phyloP scores from a whole-genome alignment of 768 basidiomycete genomes.

The Leucosporidium yakuticum region DNA sequence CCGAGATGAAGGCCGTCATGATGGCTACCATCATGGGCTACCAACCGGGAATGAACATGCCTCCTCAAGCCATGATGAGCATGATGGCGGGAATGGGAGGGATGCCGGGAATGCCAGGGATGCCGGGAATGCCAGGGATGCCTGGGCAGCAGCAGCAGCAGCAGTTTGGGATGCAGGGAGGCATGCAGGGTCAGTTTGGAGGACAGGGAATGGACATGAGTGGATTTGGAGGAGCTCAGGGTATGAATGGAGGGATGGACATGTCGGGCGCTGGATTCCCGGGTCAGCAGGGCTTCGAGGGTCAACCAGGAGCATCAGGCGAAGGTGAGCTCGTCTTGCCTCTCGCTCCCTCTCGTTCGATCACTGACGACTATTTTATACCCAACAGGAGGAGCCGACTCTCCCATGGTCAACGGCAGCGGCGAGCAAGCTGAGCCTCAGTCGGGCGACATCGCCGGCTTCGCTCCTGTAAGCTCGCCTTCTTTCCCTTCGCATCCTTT shows the following conservation, averaged over 20 bases:
- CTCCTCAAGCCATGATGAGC: conserved; percentile 34
- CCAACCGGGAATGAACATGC: conserved; percentile 41
- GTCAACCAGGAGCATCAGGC: neutral
- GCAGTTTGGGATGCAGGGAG: conserved; percentile 1
- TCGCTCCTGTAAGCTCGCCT: too few species aligned
- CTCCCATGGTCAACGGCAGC: neutral
- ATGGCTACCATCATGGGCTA: conserved; percentile 50
- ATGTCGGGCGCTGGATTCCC: neutral
- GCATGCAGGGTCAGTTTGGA: neutral
- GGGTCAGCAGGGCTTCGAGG: conserved; percentile 1
- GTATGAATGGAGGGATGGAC: neutral
- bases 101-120: conserved; percentile 22
- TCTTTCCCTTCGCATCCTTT: too few species aligned
- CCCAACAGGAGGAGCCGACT: neutral
- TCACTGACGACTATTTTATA: neutral
- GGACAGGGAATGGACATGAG: neutral
- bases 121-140: neutral
- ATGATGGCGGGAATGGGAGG: conserved; percentile 40
- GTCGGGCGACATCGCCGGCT: conserved; percentile 56
- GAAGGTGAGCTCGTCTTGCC: neutral
- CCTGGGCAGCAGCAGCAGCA: conserved; percentile 7
- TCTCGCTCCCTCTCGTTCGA: neutral
- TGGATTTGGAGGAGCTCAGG: neutral
- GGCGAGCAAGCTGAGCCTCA: neutral
- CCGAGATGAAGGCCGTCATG: conserved; percentile 37